Evolutionary conservation across 1,284 basidiomycete species (phyloP).

Genomic region (Trametes pubescens): DNA sequence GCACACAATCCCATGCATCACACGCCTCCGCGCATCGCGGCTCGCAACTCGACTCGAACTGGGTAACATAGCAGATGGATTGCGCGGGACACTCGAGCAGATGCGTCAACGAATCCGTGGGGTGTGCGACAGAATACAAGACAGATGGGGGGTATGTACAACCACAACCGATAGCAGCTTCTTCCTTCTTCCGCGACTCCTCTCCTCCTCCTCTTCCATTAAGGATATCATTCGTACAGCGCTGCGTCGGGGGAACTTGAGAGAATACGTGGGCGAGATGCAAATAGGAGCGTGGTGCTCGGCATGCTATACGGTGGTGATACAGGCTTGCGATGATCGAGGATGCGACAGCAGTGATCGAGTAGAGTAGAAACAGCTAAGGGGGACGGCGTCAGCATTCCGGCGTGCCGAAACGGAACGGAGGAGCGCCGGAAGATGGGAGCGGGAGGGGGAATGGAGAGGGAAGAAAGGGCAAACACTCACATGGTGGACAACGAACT

Average conservation of each 20-base stretch:
- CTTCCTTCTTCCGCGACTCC: constrained; percentile 18
- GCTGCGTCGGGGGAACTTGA: constrained; percentile 22
- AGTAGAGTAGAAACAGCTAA: constrained; percentile 36
- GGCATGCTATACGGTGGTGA: constrained; percentile 40
- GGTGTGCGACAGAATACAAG: constrained; percentile 27
- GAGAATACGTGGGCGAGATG: constrained; percentile 32
- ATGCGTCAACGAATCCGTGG: constrained; percentile 22
- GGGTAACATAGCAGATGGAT: constrained; percentile 22
- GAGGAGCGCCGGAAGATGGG: constrained; percentile 12
- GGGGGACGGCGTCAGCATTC: constrained; percentile 32
- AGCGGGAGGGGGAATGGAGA: constrained; percentile 1
- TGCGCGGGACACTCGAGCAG: constrained; percentile 23
- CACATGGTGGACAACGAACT: constrained; percentile 35
- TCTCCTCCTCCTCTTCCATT: constrained; percentile 29
- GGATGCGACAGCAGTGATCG: constrained; percentile 35
- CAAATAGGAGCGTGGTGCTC: constrained; percentile 32
- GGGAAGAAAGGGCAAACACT: constrained; percentile 20
- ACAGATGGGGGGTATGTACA: constrained; percentile 34
- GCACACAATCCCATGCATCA: constrained; percentile 9
- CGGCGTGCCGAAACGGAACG: constrained; percentile 26
- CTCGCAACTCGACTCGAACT: background rate
- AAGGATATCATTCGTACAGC: constrained; percentile 36
- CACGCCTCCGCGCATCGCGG: background rate
- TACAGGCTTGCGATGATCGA: constrained; percentile 40
- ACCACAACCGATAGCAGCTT: constrained; percentile 29